Conservation (phyloP, 768 basidiomycete species). For the Suillus luteus region DNA sequence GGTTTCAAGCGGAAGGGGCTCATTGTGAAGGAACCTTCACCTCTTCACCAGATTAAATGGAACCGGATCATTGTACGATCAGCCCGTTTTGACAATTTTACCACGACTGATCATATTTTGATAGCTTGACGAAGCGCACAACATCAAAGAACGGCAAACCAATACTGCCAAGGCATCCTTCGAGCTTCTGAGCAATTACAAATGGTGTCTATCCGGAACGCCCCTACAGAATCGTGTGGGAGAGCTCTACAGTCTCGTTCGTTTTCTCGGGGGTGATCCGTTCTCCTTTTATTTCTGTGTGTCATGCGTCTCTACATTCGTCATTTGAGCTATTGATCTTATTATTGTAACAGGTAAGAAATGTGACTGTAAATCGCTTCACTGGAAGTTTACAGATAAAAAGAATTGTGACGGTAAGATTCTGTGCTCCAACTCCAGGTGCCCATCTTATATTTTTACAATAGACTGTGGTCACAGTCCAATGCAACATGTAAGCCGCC, state of each 20-base stretch:
- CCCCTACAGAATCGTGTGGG: slow-evolving; percentile 99
- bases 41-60: slow-evolving; percentile 86
- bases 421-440: not conserved
- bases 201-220: slow-evolving; percentile 97
- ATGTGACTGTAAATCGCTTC: slow-evolving; percentile 92
- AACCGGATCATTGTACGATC: slow-evolving; percentile 68
- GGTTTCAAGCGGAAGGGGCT: slow-evolving; percentile 88
- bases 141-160: slow-evolving; percentile 93
- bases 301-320: slow-evolving; percentile 24
- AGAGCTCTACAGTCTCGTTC: slow-evolving; percentile 91
- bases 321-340: slow-evolving; percentile 2
- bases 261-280: slow-evolving; percentile 92
- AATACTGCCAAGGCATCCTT: slow-evolving; percentile 99
- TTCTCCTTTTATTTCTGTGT: slow-evolving; percentile 91
- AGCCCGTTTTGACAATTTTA: slow-evolving; percentile 1
- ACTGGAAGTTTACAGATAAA: slow-evolving; percentile 91
- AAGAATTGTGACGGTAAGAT: slow-evolving; percentile 75
- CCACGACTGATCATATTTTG: not conserved
- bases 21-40: slow-evolving; percentile 86
- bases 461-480: slow-evolving; percentile 83
- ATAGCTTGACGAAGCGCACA: slow-evolving; percentile 94
- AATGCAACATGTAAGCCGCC: slow-evolving; percentile 70
- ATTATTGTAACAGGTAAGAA: slow-evolving; percentile 60
- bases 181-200: slow-evolving; percentile 74
- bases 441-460: slow-evolving; percentile 5